Evolutionary conservation across 2,329 filamentous ascomycete genomes (phyloP).

Genomic region (Orbilia blumenaviensis): DNA sequence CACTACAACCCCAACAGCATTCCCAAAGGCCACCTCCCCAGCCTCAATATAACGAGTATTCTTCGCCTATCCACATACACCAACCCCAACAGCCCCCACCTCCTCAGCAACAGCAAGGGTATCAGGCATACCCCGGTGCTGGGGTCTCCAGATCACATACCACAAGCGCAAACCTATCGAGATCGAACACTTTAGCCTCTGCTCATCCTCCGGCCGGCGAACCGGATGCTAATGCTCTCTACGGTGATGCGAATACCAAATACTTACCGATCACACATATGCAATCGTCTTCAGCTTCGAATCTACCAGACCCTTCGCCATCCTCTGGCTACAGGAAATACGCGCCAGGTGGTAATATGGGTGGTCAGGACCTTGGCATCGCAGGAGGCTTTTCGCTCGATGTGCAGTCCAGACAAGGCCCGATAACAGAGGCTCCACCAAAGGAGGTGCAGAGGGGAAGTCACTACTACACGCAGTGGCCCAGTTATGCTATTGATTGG

Average conservation of each 20-base stretch:
- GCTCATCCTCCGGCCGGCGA: constrained; percentile 45
- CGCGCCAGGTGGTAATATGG: constrained; percentile 42
- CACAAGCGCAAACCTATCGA: constrained; percentile 35
- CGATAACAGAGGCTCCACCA: constrained; percentile 36
- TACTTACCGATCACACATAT: constrained; percentile 48
- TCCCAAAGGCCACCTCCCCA: constrained; percentile 46
- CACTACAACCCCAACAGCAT: constrained; percentile 30
- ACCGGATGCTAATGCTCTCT: constrained; percentile 44
- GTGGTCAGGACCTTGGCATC: constrained; percentile 42
- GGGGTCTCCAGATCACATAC: constrained; percentile 46
- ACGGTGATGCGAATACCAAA: constrained; percentile 47
- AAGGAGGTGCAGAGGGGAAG: constrained; percentile 46
- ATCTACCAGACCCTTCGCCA: constrained; percentile 20
- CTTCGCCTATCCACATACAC: constrained; percentile 48
- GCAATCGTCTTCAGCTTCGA: constrained; percentile 37
- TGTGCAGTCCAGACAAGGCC: constrained; percentile 42
- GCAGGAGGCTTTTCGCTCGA: constrained; percentile 36
- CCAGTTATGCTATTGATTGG: constrained; percentile 97
- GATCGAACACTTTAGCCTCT: constrained; percentile 39
- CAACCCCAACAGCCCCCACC: constrained; percentile 31
- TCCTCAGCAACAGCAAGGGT: constrained; percentile 43
- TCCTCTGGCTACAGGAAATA: constrained; percentile 48
- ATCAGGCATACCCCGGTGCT: constrained; percentile 49
- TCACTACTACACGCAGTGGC: constrained; percentile 71
- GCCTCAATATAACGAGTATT: constrained; percentile 44